Base-by-base conservation (phyloP, 2,329 filamentous ascomycete species). In the Alternaria arborescens region DNA sequence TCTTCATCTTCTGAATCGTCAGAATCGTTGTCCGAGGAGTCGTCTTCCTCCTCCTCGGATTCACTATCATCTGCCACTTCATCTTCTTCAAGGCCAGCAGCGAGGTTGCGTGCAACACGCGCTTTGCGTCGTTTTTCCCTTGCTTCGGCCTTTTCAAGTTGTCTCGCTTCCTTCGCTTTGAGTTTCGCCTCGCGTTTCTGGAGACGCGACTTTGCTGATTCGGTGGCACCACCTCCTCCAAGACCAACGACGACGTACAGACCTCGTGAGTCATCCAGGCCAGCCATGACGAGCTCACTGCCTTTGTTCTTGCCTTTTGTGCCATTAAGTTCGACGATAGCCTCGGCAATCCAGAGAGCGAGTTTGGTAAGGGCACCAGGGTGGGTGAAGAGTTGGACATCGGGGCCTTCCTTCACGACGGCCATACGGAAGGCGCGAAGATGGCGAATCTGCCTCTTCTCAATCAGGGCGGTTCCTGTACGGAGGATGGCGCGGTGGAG, bases 231-330 rank as follows among this genome's bases (percentile, higher is more conserved):
- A 2, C 94, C 93, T 4, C 94, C 92, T 1, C 94, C 94, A 0
- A 94, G 94, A 32, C 95, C 95, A 1, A 99, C 94, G 4, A 99
- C 92, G 1, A 97, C 86, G 75, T 97, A 99, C 0, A 97, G 88
- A 1, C 92, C 92, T 38, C 94, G 84, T 58, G 87, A 89, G 78
- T 98, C 94, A 71, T 98, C 93, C 16, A 98, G 82, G 8, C 93
- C 91, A 1, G 93, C 95, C 47, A 97, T 90, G 0, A 99, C 95
- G 4, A 99, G 86, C 4, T 95, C 94, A 3, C 91, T 93, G 26
- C 91, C 89, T 57, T 88, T 86, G 30, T 91, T 83, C 60, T 88
- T 88, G 1, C 91, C 91, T 24, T 89, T 90, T 4, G 72, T 74
- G 52, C 89, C 88, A 78, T 98, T 95, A 71, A 97, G 91, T 67